Conservation (phyloP, 495 filamentous ascomycete species). For the Aspergillus avenaceus region DNA sequence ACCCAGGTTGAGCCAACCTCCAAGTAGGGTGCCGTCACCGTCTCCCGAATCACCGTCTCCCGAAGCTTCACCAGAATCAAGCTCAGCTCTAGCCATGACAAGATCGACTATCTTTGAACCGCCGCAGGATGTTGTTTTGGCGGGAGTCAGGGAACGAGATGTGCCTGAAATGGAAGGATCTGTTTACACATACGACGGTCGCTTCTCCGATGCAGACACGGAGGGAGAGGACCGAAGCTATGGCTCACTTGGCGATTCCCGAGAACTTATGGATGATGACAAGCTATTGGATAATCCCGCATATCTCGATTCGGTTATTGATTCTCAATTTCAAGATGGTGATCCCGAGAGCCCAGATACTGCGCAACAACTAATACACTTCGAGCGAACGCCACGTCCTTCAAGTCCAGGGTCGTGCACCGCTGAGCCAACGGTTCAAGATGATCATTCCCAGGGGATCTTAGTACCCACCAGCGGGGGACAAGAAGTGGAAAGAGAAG, state of each 20-base stretch:
- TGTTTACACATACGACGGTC: slow-evolving; percentile 35
- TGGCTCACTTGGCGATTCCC: slow-evolving; percentile 30
- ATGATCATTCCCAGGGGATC: background rate
- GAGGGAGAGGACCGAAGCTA: slow-evolving; percentile 24
- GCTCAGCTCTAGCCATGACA: slow-evolving; percentile 33
- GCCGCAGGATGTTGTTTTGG: slow-evolving; percentile 7
- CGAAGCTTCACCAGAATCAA: slow-evolving; percentile 22
- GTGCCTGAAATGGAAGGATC: slow-evolving; percentile 26
- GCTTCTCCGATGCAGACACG: slow-evolving; percentile 43
- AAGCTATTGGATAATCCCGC: slow-evolving; percentile 42
- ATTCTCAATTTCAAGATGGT: slow-evolving; percentile 42
- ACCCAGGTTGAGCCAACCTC: slow-evolving; percentile 32
- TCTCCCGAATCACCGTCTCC: slow-evolving; percentile 26
- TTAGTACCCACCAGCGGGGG: background rate
- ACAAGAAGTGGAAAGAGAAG: background rate
- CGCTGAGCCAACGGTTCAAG: background rate
- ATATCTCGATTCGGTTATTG: slow-evolving; percentile 47
- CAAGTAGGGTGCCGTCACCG: slow-evolving; percentile 30
- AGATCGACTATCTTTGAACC: slow-evolving; percentile 40
- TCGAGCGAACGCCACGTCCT: slow-evolving; percentile 16
- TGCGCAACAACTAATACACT: slow-evolving; percentile 3
- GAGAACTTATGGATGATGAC: slow-evolving; percentile 27
- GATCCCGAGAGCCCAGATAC: slow-evolving; percentile 24
- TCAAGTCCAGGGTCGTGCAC: slow-evolving; percentile 6
- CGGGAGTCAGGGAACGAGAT: background rate